A percentile compares a stretch with the other conserved stretches of the same genome.
phyloP scores from a whole-genome alignment of 2,329 filamentous ascomycete genomes.

The Sporothrix luriei region DNA sequence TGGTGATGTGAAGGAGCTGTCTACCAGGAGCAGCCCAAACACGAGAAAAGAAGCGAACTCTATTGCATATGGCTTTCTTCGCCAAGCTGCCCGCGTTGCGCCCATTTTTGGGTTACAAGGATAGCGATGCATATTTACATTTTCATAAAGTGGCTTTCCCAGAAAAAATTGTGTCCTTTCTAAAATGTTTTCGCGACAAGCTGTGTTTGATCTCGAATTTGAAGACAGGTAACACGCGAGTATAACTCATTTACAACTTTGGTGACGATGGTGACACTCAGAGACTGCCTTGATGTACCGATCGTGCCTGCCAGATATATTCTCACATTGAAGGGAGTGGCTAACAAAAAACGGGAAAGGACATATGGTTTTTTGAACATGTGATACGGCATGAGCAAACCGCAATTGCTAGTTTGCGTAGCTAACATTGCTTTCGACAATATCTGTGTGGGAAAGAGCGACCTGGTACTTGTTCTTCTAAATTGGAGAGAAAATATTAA shows the following conservation, averaged over 20 bases:
- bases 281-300: neutral
- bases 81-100: no score
- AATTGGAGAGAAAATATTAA: neutral
- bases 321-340: neutral
- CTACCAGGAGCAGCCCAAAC: neutral
- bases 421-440: neutral
- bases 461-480: neutral
- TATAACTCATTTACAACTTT: no score
- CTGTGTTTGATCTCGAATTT: no score
- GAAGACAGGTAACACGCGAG: no score
- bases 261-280: no score
- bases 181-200: neutral
- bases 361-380: neutral
- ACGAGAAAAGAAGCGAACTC: neutral
- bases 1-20: neutral
- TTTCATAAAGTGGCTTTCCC: neutral
- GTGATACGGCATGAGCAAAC: no score
- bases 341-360: neutral
- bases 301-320: neutral
- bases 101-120: no score
- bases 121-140: neutral
- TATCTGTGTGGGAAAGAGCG: neutral
- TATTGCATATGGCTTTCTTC: no score
- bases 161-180: neutral
- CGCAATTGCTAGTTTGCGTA: neutral